Conservation (phyloP, 192 early-diverging fungal genomes). For the Entomortierella parvispora region DNA sequence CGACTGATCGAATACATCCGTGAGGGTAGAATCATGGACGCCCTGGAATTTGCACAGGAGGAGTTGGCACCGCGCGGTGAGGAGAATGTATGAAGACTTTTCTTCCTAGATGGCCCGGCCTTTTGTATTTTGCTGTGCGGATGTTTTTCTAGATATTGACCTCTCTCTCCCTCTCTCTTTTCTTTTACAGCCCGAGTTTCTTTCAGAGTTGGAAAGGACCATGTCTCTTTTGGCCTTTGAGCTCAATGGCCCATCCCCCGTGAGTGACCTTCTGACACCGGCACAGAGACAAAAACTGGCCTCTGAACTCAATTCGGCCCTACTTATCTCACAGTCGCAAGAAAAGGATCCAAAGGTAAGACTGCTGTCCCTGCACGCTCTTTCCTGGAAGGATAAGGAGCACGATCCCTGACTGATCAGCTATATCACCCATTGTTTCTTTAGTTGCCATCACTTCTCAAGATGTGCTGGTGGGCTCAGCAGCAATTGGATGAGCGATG, state of each 20-base stretch:
- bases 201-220: slow-evolving; percentile 93
- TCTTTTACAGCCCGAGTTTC: slow-evolving; percentile 82
- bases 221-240: slow-evolving; percentile 99
- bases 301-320: slow-evolving; percentile 92
- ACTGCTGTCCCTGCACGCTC: too few species aligned
- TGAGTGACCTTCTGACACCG: slow-evolving; percentile 88
- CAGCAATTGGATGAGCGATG: slow-evolving; percentile 88
- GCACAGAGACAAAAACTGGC: slow-evolving; percentile 93
- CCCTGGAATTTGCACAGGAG: slow-evolving; percentile 96
- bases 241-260: slow-evolving; percentile 71
- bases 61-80: slow-evolving; percentile 98
- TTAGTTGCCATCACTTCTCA: slow-evolving; percentile 82
- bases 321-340: slow-evolving; percentile 90
- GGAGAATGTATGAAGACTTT: slow-evolving; percentile 74
- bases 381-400: too few species aligned
- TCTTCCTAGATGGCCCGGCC: too few species aligned
- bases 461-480: slow-evolving; percentile 95
- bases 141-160: neutral
- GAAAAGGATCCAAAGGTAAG: slow-evolving; percentile 89
- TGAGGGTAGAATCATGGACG: slow-evolving; percentile 79
- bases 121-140: slow-evolving; percentile 9
- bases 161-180: neutral
- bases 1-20: slow-evolving; percentile 96
- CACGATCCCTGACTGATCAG: too few species aligned
- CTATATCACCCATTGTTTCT: too few species aligned